Conservation (phyloP, 345 rosid species). For the Lepidium sativum region DNA sequence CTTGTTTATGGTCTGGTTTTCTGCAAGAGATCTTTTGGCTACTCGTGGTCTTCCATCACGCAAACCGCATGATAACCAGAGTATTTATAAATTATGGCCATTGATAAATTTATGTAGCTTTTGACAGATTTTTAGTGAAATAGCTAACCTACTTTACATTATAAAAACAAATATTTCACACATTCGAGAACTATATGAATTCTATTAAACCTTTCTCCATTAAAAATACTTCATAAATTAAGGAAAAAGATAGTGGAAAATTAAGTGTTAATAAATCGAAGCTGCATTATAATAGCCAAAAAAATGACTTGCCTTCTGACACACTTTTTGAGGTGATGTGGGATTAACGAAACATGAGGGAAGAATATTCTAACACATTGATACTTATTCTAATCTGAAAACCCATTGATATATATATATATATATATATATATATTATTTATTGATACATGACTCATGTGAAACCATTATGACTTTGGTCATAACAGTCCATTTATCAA, state of each 20-base stretch:
- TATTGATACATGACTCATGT: not conserved
- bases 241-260: not conserved
- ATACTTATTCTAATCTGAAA: not conserved
- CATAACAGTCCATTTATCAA: not conserved
- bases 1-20: not conserved
- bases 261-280: not conserved
- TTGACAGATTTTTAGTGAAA: not conserved
- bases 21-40: not conserved
- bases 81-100: too few species aligned
- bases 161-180: not conserved
- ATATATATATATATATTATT: too few species aligned
- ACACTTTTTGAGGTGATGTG: conserved; percentile 10
- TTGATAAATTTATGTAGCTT: too few species aligned
- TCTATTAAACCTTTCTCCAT: not conserved
- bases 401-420: too few species aligned
- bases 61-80: too few species aligned
- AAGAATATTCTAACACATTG: not conserved
- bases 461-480: not conserved
- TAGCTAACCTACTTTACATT: conserved; percentile 10
- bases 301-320: conserved; percentile 26
- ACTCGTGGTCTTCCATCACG: not conserved
- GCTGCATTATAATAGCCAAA: conserved; percentile 18
- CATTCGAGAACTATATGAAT: not conserved
- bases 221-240: not conserved
- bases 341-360: conserved; percentile 2